Base-by-base conservation (phyloP, 139 green algal species). In the Pleodorina starrii region DNA sequence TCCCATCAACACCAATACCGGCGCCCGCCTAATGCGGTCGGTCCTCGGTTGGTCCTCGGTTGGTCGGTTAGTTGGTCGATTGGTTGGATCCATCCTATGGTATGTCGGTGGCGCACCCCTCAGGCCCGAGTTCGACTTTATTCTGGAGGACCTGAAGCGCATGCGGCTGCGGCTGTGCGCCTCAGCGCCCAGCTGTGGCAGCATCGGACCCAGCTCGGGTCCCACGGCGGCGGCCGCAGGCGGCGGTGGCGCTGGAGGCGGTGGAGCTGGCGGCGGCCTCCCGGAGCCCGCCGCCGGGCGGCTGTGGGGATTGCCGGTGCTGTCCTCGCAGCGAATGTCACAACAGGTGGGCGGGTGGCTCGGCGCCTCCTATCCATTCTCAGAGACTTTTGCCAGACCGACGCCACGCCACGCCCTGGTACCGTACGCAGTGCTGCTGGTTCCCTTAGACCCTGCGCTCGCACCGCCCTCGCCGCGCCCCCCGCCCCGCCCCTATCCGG, bases 131-230 rank as follows among this genome's bases (percentile, higher is more conserved):
- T 92, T 92, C 38, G 54, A 83, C 68, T 82, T 84, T 35, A 90
- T 92, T 21, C 68, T 90, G 29, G 79, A 80, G 43, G 80, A 90
- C 10, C 44, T 92, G n/a, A 79, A 91, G 85, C 90, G 85, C 38
- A 86, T 92, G 85, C 42, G 51, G 19, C 9, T n/a, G 32, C 69
- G 84, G 84, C 60, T 90, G 10, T 73, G 78, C 54, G 54, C 23
- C 44, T 23, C 16, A 3, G 1, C 68, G 2, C 35, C 32, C 14
- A 32, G 46, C 32, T 9, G 16, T 2, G 10, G 68, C 68, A 76
- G 68, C 68, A 17, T 73, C 2, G 54, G 54, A 66, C 5, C 54
- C 54, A 66, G n/a, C n/a, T n/a, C 29, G 54, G 54, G 54, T 66
- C 54, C 21, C 5, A 19, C 21, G 6, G 63, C 63, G 63, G 32